phyloP scores from a whole-genome alignment of 805 yeast genomes.

The Monosporozyma unispora region DNA sequence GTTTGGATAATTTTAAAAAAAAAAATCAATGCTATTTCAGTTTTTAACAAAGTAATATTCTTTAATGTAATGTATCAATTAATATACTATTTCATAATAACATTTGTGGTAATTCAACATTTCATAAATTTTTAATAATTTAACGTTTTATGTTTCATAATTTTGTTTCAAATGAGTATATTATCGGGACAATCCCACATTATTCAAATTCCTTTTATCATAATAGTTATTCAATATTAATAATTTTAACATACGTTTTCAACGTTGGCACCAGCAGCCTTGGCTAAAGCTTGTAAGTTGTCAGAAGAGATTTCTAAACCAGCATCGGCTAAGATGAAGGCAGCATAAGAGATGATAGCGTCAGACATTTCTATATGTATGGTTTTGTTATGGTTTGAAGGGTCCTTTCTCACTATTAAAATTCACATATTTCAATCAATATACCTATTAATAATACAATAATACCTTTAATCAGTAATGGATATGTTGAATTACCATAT shows the following conservation, averaged over 20 bases:
- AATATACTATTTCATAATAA: no score
- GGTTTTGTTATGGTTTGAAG: slow-evolving; percentile 2
- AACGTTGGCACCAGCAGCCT: slow-evolving; percentile 72
- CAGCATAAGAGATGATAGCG: slow-evolving; percentile 94
- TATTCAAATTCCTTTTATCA: background rate
- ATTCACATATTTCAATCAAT: background rate
- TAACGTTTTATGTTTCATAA: no score
- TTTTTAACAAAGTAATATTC: no score
- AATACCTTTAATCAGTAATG: background rate
- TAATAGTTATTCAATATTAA: slow-evolving; percentile 16
- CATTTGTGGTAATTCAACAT: no score
- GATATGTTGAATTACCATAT: background rate
- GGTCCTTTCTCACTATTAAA: background rate
- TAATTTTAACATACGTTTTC: slow-evolving; percentile 37
- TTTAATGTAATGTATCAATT: no score
- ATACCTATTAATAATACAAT: background rate
- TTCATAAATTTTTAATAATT: no score
- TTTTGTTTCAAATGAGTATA: no score
- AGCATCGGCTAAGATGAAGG: slow-evolving; percentile 96
- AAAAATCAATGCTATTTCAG: background rate
- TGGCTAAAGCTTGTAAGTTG: slow-evolving; percentile 61
- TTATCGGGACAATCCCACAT: no score
- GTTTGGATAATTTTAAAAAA: no score
- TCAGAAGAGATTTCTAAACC: slow-evolving; percentile 86
- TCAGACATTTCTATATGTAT: slow-evolving; percentile 58